Evolutionary conservation across 2,329 filamentous ascomycete genomes (phyloP), one percentile per base, ranked within the genome.

Genomic region (Teratosphaeria epicoccoides): DNA sequence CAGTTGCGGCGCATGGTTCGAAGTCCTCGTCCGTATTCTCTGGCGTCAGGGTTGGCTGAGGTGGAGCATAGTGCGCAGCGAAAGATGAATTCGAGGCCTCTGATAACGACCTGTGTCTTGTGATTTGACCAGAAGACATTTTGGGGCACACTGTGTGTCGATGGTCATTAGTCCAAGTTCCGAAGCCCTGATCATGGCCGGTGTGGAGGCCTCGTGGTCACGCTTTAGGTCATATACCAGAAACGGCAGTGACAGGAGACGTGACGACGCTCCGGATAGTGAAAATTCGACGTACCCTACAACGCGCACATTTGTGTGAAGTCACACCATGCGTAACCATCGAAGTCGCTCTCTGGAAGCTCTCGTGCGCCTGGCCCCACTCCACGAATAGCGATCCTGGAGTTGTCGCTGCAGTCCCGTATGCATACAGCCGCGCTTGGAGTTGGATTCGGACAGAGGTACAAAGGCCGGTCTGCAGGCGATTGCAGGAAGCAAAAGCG

Each of bases 1-100:
- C 88, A 4, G 93, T 97, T 25, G 93, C 89, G 17, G 89, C 88
- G 68, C 87, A 94, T 52, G 93, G 87, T 61, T 93, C 86, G 61
- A 96, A 88, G 55, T 82, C 71, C 55, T 71, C 68, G 49, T 77
- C 72, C 56, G 66, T 63, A 60, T 69, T 72, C 37, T 73, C 69
- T 4, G 73, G 72, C 5, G 73, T 74, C 47, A 73, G 63, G 49
- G 67, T 69, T 9, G 68, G 68, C 7, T 70, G 72, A 26, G 71
- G 73, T 37, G 71, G 72, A 20, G 58, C 33, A 46, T 50, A 26
- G 56, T 52, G 66, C 64, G 50, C 61, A 61, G 44, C 67, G 61
- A 52, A 60, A 63, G 65, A 58, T 24, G 52, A 60, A 26, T 59
- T 63, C 9, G 65, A 65, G 17, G 61, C 45, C n/a, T 58, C 49